Percentiles rank a stretch among this genome's conserved stretches.
Conservation (phyloP, 331 rosid species). For the Ulmus americana region DNA sequence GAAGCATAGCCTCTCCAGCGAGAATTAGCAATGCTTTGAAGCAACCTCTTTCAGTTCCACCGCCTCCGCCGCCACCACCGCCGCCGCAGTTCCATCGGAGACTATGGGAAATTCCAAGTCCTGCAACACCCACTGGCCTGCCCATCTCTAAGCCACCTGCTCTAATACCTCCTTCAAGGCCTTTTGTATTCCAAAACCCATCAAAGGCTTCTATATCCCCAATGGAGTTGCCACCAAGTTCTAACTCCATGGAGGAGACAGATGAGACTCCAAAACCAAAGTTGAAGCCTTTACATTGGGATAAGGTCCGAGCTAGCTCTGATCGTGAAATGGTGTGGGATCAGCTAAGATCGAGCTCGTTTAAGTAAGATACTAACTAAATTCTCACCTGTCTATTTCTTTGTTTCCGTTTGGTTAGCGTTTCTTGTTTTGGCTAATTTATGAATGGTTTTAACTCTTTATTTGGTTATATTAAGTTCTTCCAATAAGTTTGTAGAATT, state of each 20-base stretch:
- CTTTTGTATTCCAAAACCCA: slow-evolving; percentile 32
- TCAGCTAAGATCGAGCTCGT: slow-evolving; percentile 89
- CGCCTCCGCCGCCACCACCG: slow-evolving; percentile 19
- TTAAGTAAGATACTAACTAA: slow-evolving; percentile 49
- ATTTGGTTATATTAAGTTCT: not conserved
- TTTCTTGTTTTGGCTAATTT: not conserved
- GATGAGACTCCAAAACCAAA: slow-evolving; percentile 66
- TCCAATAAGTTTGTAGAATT: not conserved
- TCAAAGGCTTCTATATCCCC: slow-evolving; percentile 32
- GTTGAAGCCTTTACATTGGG: slow-evolving; percentile 97
- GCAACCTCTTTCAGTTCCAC: slow-evolving; percentile 15
- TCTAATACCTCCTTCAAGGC: slow-evolving; percentile 44
- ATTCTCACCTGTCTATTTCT: not conserved
- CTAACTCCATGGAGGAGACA: slow-evolving; percentile 27
- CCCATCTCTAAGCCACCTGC: slow-evolving; percentile 34
- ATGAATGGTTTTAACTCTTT: not conserved
- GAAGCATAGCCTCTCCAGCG: slow-evolving; percentile 13
- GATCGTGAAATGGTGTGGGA: slow-evolving; percentile 99
- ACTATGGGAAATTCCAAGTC: slow-evolving; percentile 24
- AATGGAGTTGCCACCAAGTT: slow-evolving; percentile 30
- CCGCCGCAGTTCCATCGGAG: slow-evolving; percentile 20
- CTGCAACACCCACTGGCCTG: slow-evolving; percentile 31
- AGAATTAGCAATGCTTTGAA: slow-evolving; percentile 10
- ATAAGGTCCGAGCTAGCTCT: slow-evolving; percentile 92
- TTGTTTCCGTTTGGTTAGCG: not conserved